Evolutionary conservation across 1,284 basidiomycete genomes (phyloP).

Genomic region (Fistulina hepatica): DNA sequence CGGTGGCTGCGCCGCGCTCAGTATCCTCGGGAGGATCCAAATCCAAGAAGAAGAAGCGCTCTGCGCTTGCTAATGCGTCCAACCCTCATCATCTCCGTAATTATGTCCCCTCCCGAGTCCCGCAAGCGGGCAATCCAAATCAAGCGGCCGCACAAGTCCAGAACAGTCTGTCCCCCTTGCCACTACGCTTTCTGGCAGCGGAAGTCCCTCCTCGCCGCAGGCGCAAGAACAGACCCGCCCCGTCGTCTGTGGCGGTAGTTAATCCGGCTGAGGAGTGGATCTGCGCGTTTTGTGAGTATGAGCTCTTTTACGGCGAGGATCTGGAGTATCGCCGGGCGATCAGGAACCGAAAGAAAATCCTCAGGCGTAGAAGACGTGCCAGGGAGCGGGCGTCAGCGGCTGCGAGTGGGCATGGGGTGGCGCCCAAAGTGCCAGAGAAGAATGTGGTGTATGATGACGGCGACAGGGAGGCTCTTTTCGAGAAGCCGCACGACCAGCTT

Average conservation of each 20-base stretch:
- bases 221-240: slow-evolving; percentile 8
- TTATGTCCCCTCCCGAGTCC: slow-evolving; percentile 71
- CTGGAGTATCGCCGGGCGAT: slow-evolving; percentile 52
- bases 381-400: slow-evolving; percentile 61
- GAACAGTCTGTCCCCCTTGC: slow-evolving; percentile 44
- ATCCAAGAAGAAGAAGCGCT: slow-evolving; percentile 81
- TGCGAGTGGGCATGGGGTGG: slow-evolving; percentile 26
- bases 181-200: slow-evolving; percentile 56
- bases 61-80: slow-evolving; percentile 74
- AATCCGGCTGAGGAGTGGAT: slow-evolving; percentile 78
- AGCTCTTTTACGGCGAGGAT: slow-evolving; percentile 74
- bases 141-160: slow-evolving; percentile 27
- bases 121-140: slow-evolving; percentile 32
- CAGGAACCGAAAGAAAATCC: slow-evolving; percentile 66
- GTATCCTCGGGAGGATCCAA: slow-evolving; percentile 19
- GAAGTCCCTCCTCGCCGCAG: slow-evolving; percentile 47
- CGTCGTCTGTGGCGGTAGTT: slow-evolving; percentile 24
- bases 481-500: slow-evolving; percentile 12
- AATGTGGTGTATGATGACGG: slow-evolving; percentile 18
- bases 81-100: slow-evolving; percentile 87
- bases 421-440: slow-evolving; percentile 21
- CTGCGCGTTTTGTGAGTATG: slow-evolving; percentile 81
- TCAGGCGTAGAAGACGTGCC: slow-evolving; percentile 62
- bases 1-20: slow-evolving; percentile 7
- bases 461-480: background rate